Evolutionary conservation across 768 basidiomycete genomes (phyloP).

Genomic region (Coprinopsis cinerea): DNA sequence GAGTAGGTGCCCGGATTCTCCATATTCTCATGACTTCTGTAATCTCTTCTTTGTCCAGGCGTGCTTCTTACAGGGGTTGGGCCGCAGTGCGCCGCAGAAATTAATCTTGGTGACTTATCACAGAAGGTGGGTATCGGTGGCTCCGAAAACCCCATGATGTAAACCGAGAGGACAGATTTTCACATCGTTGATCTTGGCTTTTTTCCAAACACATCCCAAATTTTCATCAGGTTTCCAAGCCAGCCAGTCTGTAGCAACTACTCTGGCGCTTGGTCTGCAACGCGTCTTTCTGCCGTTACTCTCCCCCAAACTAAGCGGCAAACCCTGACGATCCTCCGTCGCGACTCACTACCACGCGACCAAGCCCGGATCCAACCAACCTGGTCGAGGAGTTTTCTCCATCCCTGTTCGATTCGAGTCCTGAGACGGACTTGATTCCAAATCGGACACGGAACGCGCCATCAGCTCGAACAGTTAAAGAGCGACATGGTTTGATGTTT

Average conservation of each 20-base stretch:
- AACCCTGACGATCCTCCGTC: slow-evolving; percentile 1
- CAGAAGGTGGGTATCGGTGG: background rate
- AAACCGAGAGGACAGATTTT: background rate
- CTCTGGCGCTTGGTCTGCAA: background rate
- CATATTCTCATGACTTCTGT: background rate
- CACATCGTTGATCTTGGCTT: slow-evolving; percentile 1
- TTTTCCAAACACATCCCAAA: background rate
- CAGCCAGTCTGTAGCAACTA: background rate
- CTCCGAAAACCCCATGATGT: slow-evolving; percentile 1
- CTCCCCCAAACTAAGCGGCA: background rate
- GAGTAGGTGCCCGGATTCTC: background rate
- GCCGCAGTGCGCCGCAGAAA: background rate
- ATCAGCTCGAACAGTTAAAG: slow-evolving; percentile 33
- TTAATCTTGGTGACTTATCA: background rate
- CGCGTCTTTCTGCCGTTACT: background rate
- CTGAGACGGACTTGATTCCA: slow-evolving; percentile 2
- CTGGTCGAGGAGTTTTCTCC: background rate
- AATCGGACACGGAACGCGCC: slow-evolving; percentile 3
- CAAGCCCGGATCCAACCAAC: background rate
- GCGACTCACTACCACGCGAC: slow-evolving; percentile 5
- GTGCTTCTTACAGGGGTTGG: background rate
- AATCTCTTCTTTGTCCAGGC: background rate
- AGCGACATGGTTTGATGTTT: slow-evolving; percentile 22
- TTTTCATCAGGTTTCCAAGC: slow-evolving; percentile 5
- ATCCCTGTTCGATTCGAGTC: slow-evolving; percentile 1